Evolutionary conservation across 768 basidiomycete genomes (phyloP).

Genomic region (Kwoniella dejecticola): DNA sequence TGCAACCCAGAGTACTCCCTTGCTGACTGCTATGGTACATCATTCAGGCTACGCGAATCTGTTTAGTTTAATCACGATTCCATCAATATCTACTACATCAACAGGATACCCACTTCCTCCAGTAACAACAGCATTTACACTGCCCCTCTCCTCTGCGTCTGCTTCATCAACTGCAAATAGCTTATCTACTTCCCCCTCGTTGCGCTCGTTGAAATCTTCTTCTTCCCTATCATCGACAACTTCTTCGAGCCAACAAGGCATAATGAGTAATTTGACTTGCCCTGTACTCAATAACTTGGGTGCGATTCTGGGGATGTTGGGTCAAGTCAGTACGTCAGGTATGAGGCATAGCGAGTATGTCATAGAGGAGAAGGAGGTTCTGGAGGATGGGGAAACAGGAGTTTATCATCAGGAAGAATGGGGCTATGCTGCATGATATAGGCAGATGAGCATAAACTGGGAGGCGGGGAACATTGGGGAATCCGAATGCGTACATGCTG

Average conservation of each 20-base stretch:
- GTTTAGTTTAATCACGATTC: slow-evolving; percentile 28
- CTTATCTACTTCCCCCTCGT: slow-evolving; percentile 7
- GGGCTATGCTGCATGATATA: too few relatives aligned
- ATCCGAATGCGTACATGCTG: too few relatives aligned
- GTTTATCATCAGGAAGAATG: not conserved
- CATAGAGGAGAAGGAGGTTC: slow-evolving; percentile 10
- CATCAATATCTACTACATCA: slow-evolving; percentile 10
- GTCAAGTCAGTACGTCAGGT: not conserved
- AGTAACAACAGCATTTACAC: slow-evolving; percentile 9
- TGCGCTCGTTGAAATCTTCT: slow-evolving; percentile 14
- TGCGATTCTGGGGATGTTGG: slow-evolving; percentile 6
- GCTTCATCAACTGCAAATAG: not conserved
- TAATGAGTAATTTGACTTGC: slow-evolving; percentile 5
- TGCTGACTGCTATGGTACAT: not conserved
- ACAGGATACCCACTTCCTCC: slow-evolving; percentile 2
- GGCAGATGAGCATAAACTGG: too few relatives aligned
- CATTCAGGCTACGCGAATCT: slow-evolving; percentile 26
- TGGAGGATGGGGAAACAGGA: not conserved
- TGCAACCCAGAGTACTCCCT: not conserved
- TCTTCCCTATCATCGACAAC: not conserved
- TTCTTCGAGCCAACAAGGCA: not conserved
- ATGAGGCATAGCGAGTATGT: slow-evolving; percentile 11
- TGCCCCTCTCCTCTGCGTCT: not conserved
- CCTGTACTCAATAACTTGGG: slow-evolving; percentile 7
- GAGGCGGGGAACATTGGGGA: too few relatives aligned